Conservation (phyloP, 2,329 filamentous ascomycete genomes). For the Phialophora tarda region DNA sequence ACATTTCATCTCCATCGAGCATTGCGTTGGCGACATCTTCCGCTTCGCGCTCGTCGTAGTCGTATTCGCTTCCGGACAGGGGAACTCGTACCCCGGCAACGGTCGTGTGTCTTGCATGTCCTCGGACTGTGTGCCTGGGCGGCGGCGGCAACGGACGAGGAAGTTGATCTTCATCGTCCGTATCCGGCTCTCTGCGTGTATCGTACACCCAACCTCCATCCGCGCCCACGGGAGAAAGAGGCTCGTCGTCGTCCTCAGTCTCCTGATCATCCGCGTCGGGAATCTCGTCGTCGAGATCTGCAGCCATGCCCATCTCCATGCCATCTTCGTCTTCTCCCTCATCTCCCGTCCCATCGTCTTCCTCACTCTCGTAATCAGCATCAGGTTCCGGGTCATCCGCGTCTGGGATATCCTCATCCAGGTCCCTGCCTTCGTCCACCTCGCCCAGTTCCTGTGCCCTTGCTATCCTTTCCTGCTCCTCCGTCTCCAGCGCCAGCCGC, state of each 20-base stretch:
- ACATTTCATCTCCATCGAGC: constrained; percentile 41
- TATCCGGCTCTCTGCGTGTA: constrained; percentile 37
- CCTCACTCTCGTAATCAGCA: constrained; percentile 49
- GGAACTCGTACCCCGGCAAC: constrained; percentile 29
- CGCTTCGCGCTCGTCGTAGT: constrained; percentile 63
- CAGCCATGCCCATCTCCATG: constrained; percentile 38
- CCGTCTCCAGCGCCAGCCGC: constrained; percentile 40
- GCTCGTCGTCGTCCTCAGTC: constrained; percentile 45
- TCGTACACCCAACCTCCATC: constrained; percentile 41
- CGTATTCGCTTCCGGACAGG: constrained; percentile 43
- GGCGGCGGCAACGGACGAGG: constrained; percentile 4
- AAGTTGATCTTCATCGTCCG: constrained; percentile 28
- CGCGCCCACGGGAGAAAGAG: constrained; percentile 19
- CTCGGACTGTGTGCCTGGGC: background rate
- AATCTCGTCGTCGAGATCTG: constrained; percentile 55
- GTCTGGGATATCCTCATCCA: constrained; percentile 56
- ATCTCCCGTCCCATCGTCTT: constrained; percentile 48
- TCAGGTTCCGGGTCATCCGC: constrained; percentile 50
- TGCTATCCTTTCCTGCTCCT: constrained; percentile 47
- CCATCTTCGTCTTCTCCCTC: constrained; percentile 56
- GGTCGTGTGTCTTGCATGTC: constrained; percentile 15
- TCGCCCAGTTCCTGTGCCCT: constrained; percentile 47
- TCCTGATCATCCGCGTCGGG: constrained; percentile 59
- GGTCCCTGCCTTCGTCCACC: constrained; percentile 46
- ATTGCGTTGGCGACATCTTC: constrained; percentile 53